These are phyloP conservation scores for Ascochyta koolunga DNA, from an alignment of 2,329 filamentous ascomycete genomes.

Conservation along the genomic window DNA sequence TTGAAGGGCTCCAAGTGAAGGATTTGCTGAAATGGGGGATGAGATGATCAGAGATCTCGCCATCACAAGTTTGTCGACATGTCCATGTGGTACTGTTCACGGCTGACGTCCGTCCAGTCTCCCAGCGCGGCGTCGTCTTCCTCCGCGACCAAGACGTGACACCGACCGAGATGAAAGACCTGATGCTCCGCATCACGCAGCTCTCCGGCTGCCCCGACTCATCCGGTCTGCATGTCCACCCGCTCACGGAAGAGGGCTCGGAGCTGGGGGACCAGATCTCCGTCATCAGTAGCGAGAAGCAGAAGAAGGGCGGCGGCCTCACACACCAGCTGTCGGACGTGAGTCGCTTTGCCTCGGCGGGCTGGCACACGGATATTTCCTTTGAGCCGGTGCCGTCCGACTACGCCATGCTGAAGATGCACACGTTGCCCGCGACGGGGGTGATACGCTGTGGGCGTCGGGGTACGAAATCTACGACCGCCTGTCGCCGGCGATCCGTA, in stretches of 20 bases:
- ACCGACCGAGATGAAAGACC: slow-evolving; percentile 67
- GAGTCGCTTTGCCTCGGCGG: slow-evolving; percentile 49
- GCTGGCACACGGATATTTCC: slow-evolving; percentile 60
- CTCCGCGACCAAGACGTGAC: slow-evolving; percentile 65
- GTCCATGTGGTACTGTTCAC: not conserved
- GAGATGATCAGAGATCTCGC: slow-evolving; percentile 49
- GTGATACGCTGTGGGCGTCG: slow-evolving; percentile 47
- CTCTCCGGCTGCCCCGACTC: slow-evolving; percentile 55
- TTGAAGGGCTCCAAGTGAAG: slow-evolving; percentile 42
- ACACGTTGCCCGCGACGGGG: slow-evolving; percentile 44
- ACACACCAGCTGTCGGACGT: slow-evolving; percentile 52
- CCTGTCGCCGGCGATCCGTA: slow-evolving; percentile 55
- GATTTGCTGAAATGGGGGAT: slow-evolving; percentile 43
- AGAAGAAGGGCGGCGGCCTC: slow-evolving; percentile 38
- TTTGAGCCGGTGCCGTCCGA: slow-evolving; percentile 52
- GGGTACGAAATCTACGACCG: slow-evolving; percentile 58
- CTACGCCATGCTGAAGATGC: slow-evolving; percentile 47
- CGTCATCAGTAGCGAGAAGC: slow-evolving; percentile 47
- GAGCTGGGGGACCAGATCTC: slow-evolving; percentile 49
- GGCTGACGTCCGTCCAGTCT: slow-evolving; percentile 55
- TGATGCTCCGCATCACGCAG: slow-evolving; percentile 65
- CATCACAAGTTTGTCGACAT: slow-evolving; percentile 63
- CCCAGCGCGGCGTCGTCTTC: slow-evolving; percentile 72
- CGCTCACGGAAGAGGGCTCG: slow-evolving; percentile 55
- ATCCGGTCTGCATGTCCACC: slow-evolving; percentile 38